Evolutionary conservation across 2,329 filamentous ascomycete species (phyloP), one percentile per base, ranked within the genome.

Genomic region (Fusarium paranaense): DNA sequence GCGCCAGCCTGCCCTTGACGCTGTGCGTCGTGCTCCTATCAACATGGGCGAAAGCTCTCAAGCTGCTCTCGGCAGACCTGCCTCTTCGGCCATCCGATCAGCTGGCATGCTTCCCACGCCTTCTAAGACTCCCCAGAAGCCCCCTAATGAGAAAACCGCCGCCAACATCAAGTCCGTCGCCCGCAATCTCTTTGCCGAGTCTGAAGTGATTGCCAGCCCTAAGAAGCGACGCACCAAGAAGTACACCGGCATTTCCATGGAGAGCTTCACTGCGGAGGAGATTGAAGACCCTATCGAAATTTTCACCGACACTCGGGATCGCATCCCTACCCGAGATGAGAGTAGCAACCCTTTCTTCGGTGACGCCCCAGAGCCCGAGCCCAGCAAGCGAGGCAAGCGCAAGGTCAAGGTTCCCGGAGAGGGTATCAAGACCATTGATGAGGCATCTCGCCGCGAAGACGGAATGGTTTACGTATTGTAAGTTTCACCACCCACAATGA

Each of bases 291-390:
- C 86, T n/a, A 93, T 95, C 75, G 82, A 89, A 73, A 94, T 96
- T 78, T 96, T 91, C 80, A 95, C 92, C 45, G 94, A 97, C 81
- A 90, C 93, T 1, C 92, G 95, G 73, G 95, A 97, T 75, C 91
- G 92, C 64, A 83, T 95, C 47, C 94, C 94, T 22, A 88, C 91
- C 72, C 84, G 90, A 47, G 93, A 95, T 76, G 80, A 83, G n/a
- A 90, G 87, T 74, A 90, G 92, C 30, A 97, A 96, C 79, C 94
- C 94, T 1, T 97, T 96, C 81, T 88, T 91, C 69, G 89, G 87
- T 62, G 85, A 86, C 52, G 78, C 83, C 38, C 73, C 84, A 66
- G 69, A 79, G 25, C 66, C 80, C 13, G 83, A 85, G 69, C 85
- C 86, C 25, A 78, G 80, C 67, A 87, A 83, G 76, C 87, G 87